Base-by-base conservation (phyloP, 768 basidiomycete species). In the Chalciporus chontae region DNA sequence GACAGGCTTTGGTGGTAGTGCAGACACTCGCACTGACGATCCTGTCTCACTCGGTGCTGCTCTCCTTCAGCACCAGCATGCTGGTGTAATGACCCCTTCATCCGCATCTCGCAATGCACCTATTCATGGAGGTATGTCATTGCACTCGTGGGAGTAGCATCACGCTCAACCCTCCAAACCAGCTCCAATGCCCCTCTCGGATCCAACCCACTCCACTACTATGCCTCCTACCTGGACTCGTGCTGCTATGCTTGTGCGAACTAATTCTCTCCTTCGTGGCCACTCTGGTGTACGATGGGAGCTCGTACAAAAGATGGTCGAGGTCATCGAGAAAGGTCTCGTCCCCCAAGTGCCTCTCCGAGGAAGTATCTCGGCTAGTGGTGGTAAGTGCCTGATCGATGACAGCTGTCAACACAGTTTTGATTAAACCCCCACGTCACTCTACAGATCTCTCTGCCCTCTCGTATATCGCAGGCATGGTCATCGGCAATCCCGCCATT, bases 141-240 rank as follows among this genome's bases (percentile, higher is more conserved):
- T 2, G 7, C 1, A 9, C 15, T 23, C 26, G 2, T 21, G 13
- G 10, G 29, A 9, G 29, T 31, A 31, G 29, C 10, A 31, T 11
- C 8, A 24, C 9, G 6, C 6, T 26, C 18, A 2, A 49, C 55
- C 34, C 47, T 13, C 27, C 32, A n/a, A 5, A 21, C 3, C 10
- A 62, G 57, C 46, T 14, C 34, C 72, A 10, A 73, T 90, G 0
- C 88, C 90, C 8, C 81, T 91, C 39, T 75, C 77, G 5, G 87
- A 90, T 60, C 87, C 86, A 1, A 65, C 85, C 11, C 69, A 77
- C 10, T 78, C 82, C 10, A 78, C 79, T 26, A 81, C 77, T 51
- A 92, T 94, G 88, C 90, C 91, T 4, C 84, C 88, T 51, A 73
- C 87, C 2, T 92, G 92, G 87, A 90, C 92, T 27, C 84, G 91